These are phyloP conservation scores for Staphylotrichum tortipilum DNA, from an alignment of 495 filamentous ascomycete species.

Conservation along the genomic window DNA sequence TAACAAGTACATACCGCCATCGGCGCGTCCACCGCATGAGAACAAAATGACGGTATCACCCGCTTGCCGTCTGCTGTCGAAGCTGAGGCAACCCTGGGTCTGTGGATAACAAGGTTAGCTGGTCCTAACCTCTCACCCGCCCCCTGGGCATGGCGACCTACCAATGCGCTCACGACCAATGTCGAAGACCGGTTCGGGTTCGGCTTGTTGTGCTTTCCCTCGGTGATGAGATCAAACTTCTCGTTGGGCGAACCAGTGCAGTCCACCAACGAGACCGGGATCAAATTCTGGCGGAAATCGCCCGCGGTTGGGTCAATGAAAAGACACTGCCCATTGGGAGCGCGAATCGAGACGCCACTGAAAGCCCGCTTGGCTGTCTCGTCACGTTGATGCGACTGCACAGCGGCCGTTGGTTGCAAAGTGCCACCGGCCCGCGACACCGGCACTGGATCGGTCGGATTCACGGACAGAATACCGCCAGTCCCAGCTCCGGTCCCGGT, in stretches of 20 bases:
- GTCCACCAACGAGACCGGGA: constrained; percentile 38
- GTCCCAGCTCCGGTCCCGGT: not conserved
- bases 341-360: constrained; percentile 36
- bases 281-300: constrained; percentile 48
- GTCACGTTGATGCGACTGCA: constrained; percentile 39
- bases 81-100: constrained; percentile 45
- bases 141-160: constrained; percentile 6
- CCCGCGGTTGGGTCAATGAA: constrained; percentile 46
- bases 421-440: constrained; percentile 43
- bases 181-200: constrained; percentile 24
- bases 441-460: constrained; percentile 40
- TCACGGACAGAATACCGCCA: constrained; percentile 23
- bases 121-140: not conserved
- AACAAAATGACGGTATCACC: constrained; percentile 45
- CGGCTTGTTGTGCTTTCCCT: constrained; percentile 38
- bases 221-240: constrained; percentile 48
- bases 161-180: constrained; percentile 42
- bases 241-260: constrained; percentile 42
- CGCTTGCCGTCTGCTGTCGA: constrained; percentile 35
- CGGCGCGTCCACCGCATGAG: constrained; percentile 45
- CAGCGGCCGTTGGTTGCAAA: constrained; percentile 40
- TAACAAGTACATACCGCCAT: constrained; percentile 33
- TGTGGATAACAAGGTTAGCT: constrained; percentile 3
- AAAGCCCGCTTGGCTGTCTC: constrained; percentile 41
- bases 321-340: constrained; percentile 42